Base-by-base conservation (phyloP, 2,329 filamentous ascomycete species). In the Macroventuria anomochaeta region DNA sequence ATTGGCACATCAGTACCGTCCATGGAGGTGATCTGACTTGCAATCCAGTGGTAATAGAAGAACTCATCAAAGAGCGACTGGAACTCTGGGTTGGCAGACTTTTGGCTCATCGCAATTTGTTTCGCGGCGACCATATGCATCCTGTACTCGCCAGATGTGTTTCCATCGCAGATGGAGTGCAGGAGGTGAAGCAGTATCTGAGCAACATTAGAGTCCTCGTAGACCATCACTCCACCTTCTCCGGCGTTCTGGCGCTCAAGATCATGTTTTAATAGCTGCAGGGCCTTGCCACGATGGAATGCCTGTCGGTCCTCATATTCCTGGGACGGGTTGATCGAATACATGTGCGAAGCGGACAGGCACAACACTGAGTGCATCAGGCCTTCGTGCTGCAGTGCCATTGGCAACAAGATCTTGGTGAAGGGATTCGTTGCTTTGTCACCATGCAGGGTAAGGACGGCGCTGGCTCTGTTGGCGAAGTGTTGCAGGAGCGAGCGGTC, bases 301-400 rank as follows among this genome's bases (percentile, higher is more conserved):
- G 61, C 63, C 59, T 84, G 83, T 36, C 84, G 78, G 51, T 83
- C 78, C 50, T 79, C 78, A 61, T 83, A 78, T 26, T 78, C 77
- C 32, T 78, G 76, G 46, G 80, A 79, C 1, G 80, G 79, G 53
- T 79, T 79, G 12, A 80, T 71, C 7, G 79, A 79, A n/a, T 80
- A 80, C 46, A 86, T 73, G 65, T 96, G 91, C 55, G 87, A 91
- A 63, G 90, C 90, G 31, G 91, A 90, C 7, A 96, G 81, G 37
- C 90, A 91, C 46, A 96, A 82, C 42, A 96, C 85, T 10, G 91
- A 95, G 72, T 96, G 92, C 91, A 96, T 96, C 46, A 96, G 79
- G 11, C 91, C 91, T 57, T 86, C 83, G 69, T 96, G 88, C 55
- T 87, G 82, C 34, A 90, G 86, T 2, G 92, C 91, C 78, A 96